Conservation (phyloP, 2,329 filamentous ascomycete genomes). For the Cytospora leucostoma region DNA sequence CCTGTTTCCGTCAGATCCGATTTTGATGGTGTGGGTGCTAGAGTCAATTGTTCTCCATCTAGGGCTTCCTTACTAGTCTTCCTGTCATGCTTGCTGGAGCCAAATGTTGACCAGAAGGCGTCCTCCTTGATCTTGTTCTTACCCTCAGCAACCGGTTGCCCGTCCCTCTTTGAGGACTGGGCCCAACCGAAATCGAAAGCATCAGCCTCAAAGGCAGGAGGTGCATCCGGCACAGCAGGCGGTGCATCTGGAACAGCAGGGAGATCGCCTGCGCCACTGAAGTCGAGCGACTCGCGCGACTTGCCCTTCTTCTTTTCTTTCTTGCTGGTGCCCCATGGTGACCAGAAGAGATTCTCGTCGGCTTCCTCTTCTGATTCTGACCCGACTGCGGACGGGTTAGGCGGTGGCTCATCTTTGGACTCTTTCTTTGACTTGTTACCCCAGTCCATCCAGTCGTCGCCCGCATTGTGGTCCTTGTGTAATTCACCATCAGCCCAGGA, state of each 20-base stretch:
- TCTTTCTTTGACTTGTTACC: constrained; percentile 46
- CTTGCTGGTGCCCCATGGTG: constrained; percentile 31
- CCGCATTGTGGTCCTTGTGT: constrained; percentile 2
- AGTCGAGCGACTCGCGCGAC: constrained; percentile 23
- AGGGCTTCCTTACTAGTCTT: constrained; percentile 41
- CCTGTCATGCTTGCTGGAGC: constrained; percentile 47
- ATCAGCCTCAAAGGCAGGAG: constrained; percentile 30
- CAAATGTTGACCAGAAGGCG: constrained; percentile 45
- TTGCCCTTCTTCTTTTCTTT: constrained; percentile 34
- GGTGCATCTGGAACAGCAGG: constrained; percentile 14
- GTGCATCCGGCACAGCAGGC: constrained; percentile 7
- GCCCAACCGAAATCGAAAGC: constrained; percentile 37
- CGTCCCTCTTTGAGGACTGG: constrained; percentile 31
- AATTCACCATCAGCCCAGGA: constrained; percentile 27
- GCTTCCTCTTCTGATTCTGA: constrained; percentile 21
- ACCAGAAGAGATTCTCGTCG: constrained; percentile 34
- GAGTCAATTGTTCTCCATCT: constrained; percentile 46
- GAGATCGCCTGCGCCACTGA: constrained; percentile 27
- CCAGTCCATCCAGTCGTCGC: constrained; percentile 27
- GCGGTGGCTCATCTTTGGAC: constrained; percentile 31
- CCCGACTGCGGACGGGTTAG: constrained; percentile 28
- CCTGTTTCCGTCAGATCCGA: constrained; percentile 49
- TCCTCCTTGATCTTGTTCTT: constrained; percentile 40
- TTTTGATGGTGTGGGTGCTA: constrained; percentile 50
- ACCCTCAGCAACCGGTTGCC: constrained; percentile 45